Evolutionary conservation across 106 monocot genomes (phyloP).

Genomic region (Dactylorhiza incarnata): DNA sequence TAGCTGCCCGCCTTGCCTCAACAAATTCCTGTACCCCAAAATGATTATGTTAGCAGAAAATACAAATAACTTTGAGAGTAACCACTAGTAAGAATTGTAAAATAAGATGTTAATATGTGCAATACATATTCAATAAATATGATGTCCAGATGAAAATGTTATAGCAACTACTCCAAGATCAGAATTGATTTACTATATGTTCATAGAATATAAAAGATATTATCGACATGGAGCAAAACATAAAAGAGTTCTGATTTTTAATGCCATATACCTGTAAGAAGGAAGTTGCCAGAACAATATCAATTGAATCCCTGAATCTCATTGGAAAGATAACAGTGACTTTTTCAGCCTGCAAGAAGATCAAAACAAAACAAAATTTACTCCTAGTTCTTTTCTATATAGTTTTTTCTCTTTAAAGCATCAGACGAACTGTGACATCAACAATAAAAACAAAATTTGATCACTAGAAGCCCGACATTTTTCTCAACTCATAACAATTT

Average conservation of each 20-base stretch:
- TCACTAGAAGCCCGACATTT: no score
- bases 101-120: neutral
- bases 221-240: neutral
- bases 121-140: neutral
- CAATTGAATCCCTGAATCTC: constrained; percentile 88
- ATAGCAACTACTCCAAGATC: neutral
- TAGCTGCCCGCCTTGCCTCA: no score
- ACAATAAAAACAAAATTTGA: no score
- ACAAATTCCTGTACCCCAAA: no score
- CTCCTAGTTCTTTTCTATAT: neutral
- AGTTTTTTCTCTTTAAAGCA: neutral
- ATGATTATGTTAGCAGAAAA: no score
- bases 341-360: constrained; percentile 78
- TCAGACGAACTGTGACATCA: no score
- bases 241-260: neutral
- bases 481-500: no score
- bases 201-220: neutral
- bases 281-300: constrained; percentile 80
- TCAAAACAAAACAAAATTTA: constrained; percentile 7
- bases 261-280: constrained; percentile 72
- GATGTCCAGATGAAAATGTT: neutral
- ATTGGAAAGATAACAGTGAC: constrained; percentile 82
- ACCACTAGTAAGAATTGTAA: neutral
- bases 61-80: no score
- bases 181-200: neutral